These are phyloP conservation scores for Silene latifolia DNA, from an alignment of 148 eudicot genomes.

Conservation along the genomic window DNA sequence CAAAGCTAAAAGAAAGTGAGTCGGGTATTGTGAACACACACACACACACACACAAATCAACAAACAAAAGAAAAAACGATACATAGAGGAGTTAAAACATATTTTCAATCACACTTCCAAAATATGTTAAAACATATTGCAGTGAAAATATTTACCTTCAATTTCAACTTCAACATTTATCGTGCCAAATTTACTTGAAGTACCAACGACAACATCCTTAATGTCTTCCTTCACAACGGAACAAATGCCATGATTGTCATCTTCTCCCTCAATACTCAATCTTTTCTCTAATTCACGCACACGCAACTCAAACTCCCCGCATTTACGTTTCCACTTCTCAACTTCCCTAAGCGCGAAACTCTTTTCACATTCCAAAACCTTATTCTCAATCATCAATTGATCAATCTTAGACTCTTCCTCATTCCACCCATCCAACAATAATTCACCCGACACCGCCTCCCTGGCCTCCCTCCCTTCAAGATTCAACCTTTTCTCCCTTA, in stretches of 20 bases:
- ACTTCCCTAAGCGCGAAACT: slow-evolving; percentile 33
- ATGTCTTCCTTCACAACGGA: background rate
- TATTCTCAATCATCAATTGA: slow-evolving; percentile 53
- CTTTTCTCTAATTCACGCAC: slow-evolving; percentile 29
- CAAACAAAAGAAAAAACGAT: background rate
- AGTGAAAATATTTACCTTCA: slow-evolving; percentile 8
- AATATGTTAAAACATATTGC: too few species aligned
- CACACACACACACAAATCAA: too few species aligned
- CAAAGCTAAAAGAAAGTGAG: background rate
- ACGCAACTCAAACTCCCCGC: slow-evolving; percentile 38
- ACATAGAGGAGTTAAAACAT: too few species aligned
- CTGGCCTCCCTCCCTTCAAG: slow-evolving; percentile 15
- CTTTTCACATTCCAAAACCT: slow-evolving; percentile 57
- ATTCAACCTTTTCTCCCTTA: slow-evolving; percentile 26
- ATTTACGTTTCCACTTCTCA: slow-evolving; percentile 47
- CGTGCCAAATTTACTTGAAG: background rate
- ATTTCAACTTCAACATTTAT: background rate
- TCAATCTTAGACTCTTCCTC: slow-evolving; percentile 32
- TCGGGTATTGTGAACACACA: background rate
- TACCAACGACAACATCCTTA: slow-evolving; percentile 1
- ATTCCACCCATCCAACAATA: slow-evolving; percentile 13
- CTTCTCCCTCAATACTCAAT: background rate
- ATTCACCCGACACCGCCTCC: background rate
- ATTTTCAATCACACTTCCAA: too few species aligned
- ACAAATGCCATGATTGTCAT: background rate